Evolutionary conservation across 1,284 basidiomycete species (phyloP).

Genomic region (Apiotrichum sp.): DNA sequence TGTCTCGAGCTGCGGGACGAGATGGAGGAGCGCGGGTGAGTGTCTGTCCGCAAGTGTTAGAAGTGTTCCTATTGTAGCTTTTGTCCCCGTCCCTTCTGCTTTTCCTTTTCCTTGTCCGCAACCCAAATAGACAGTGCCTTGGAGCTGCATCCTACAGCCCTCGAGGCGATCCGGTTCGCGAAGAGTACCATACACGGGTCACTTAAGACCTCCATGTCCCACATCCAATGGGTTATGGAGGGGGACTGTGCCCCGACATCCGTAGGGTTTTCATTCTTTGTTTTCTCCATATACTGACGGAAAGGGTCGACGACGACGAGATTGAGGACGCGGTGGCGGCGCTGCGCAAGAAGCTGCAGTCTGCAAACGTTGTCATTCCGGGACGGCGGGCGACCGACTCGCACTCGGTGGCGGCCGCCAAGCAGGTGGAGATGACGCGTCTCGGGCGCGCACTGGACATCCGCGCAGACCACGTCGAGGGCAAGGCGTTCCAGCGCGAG

Average conservation of each 20-base stretch:
- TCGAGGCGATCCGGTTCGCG: constrained; percentile 33
- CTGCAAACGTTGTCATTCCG: constrained; percentile 48
- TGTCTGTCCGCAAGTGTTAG: background rate
- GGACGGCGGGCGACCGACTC: constrained; percentile 62
- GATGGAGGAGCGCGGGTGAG: constrained; percentile 84
- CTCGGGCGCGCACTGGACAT: constrained; percentile 84
- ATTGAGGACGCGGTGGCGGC: constrained; percentile 72
- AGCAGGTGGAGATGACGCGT: constrained; percentile 71
- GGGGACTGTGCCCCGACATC: constrained; percentile 23
- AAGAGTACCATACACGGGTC: constrained; percentile 11
- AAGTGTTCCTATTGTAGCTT: background rate
- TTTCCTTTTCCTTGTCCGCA: constrained; percentile 9
- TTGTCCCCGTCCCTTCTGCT: background rate
- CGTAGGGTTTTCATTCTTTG: background rate
- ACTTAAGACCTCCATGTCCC: constrained; percentile 17
- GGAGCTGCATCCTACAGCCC: constrained; percentile 15
- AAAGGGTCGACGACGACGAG: constrained; percentile 67
- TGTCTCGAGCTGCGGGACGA: constrained; percentile 83
- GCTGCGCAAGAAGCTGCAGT: constrained; percentile 65
- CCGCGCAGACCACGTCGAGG: constrained; percentile 71
- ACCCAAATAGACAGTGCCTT: constrained; percentile 32
- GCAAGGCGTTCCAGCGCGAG: constrained; percentile 81
- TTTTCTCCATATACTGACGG: constrained; percentile 4
- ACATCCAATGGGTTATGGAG: constrained; percentile 13
- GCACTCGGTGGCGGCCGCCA: constrained; percentile 79